Base-by-base conservation (phyloP, 2,329 filamentous ascomycete genomes). In the Neonectria punicea region DNA sequence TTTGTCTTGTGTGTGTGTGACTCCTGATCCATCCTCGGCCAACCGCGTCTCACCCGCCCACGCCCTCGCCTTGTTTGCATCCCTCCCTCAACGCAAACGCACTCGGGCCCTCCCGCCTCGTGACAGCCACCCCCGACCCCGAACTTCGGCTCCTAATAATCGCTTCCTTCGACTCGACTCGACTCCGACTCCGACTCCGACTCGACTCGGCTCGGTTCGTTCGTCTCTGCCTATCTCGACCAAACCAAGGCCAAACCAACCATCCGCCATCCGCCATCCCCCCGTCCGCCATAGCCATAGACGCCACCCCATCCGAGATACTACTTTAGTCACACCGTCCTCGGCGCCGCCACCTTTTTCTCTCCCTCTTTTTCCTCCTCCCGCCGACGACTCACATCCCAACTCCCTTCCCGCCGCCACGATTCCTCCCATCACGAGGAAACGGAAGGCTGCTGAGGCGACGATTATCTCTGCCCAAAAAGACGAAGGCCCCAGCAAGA, bases 371-470 rank as follows among this genome's bases (percentile, higher is more conserved):
- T 50, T 25, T 39, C 18, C 43, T 46, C 34, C 30, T 36, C 28
- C 28, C 39, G 11, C 30, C 36, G 49, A 25, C 53, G 54, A 46
- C 46, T 46, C 51, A 46, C 53, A 47, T 44, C 46, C 32, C 34
- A 47, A 41, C 53, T 25, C 47, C 53, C 47, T 41, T 51, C 61
- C 55, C 61, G 55, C 77, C 81, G 81, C 73, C 86, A 89, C 80
- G 76, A 89, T 89, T 89, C 83, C 86, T 81, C 85, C 86, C 71
- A 80, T 78, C 69, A 87, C 85, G 72, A 83, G 85, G 74, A 89
- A 89, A 80, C 85, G 87, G 79, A 89, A 88, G 82, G 86, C 87
- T 81, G 86, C 86, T 86, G 87, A 89, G 87, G 87, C 86, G 85
- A 86, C 84, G 84, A 83, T 84, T 77, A 82, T 81, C 77, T 83